Evolutionary conservation across 495 filamentous ascomycete species (phyloP).

Genomic region (Aspergillus affinis): DNA sequence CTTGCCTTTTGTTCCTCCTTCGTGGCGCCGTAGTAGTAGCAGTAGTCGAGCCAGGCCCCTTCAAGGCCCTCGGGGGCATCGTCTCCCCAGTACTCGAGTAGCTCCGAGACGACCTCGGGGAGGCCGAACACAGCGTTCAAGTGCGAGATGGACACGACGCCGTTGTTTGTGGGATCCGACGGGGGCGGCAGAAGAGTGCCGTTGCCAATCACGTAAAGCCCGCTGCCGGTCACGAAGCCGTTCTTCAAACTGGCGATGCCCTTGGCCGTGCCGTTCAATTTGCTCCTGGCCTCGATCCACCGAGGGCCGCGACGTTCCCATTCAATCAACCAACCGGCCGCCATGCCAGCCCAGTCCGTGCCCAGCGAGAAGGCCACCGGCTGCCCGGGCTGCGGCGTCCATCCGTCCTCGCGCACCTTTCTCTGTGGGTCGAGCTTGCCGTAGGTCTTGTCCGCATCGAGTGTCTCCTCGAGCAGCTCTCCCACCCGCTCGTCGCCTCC

Average conservation of each 20-base stretch:
- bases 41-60: constrained; percentile 47
- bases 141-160: constrained; percentile 40
- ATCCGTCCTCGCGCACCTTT: constrained; percentile 46
- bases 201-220: constrained; percentile 41
- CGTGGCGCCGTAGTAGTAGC: constrained; percentile 36
- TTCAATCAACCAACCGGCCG: constrained; percentile 45
- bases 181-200: constrained; percentile 40
- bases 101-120: constrained; percentile 42
- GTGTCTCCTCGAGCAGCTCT: constrained; percentile 39
- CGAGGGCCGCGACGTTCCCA: constrained; percentile 46
- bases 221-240: constrained; percentile 48
- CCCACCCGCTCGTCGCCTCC: constrained; percentile 47
- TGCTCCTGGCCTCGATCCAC: constrained; percentile 40
- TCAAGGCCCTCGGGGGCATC: constrained; percentile 31
- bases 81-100: constrained; percentile 31
- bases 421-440: constrained; percentile 44
- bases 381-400: constrained; percentile 38
- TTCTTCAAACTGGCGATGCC: constrained; percentile 43
- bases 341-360: constrained; percentile 49
- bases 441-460: constrained; percentile 43
- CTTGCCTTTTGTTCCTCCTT: constrained; percentile 38
- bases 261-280: constrained; percentile 37
- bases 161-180: constrained; percentile 40
- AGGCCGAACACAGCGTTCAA: constrained; percentile 48
- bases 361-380: constrained; percentile 42